Conservation (phyloP, 78 protist genomes). For the Blattamonas nauphoetae region DNA sequence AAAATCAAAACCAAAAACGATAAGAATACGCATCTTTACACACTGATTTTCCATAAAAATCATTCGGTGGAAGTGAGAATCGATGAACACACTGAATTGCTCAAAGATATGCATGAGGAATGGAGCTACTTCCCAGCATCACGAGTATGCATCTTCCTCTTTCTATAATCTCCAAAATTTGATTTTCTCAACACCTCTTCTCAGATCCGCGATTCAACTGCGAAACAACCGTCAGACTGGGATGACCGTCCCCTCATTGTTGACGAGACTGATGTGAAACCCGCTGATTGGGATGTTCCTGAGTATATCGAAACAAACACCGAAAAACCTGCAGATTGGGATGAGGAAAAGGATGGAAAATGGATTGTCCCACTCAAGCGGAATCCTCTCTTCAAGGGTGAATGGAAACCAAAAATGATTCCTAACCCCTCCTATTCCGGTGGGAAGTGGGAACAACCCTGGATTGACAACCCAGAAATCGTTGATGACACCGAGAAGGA, state of each 20-base stretch:
- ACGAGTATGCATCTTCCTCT: background rate
- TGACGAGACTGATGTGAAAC: background rate
- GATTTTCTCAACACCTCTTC: background rate
- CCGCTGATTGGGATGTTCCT: constrained; percentile 37
- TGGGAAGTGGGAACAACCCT: constrained; percentile 91
- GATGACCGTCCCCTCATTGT: background rate
- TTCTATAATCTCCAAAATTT: background rate
- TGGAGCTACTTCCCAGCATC: background rate
- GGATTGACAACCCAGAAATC: constrained; percentile 40
- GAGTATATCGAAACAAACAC: constrained; percentile 80
- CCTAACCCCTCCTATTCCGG: constrained; percentile 67
- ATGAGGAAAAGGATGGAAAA: background rate
- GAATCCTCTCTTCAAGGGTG: constrained; percentile 71
- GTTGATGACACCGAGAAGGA: background rate
- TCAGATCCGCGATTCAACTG: background rate
- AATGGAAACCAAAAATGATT: constrained; percentile 58
- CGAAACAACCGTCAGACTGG: background rate
- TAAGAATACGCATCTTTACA: constrained; percentile 86
- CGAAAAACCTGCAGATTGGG: constrained; percentile 42
- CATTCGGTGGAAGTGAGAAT: constrained; percentile 73
- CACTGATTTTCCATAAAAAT: constrained; percentile 81
- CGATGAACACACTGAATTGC: constrained; percentile 63
- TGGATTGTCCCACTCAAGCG: constrained; percentile 2
- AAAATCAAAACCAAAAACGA: constrained; percentile 47
- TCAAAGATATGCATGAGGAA: constrained; percentile 45